Evolutionary conservation across 2,329 filamentous ascomycete genomes (phyloP), one percentile per base, ranked within the genome.

Genomic region (Xylaria sp.): DNA sequence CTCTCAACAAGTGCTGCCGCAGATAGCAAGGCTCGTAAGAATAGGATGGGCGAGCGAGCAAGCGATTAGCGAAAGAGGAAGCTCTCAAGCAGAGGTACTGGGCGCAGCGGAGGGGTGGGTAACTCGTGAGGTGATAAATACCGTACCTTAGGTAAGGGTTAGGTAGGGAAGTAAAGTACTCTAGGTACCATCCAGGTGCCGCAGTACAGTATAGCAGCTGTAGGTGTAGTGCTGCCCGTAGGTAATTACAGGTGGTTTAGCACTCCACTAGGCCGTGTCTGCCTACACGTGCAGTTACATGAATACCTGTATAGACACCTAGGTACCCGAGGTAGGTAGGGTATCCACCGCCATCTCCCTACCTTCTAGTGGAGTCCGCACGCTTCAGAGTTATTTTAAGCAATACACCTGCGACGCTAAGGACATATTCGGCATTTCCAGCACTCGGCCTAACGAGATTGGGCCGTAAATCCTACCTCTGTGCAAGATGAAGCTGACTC

Each of bases 1-100:
- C 36, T 28, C 46, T 54, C n/a, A 15, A 33, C 49, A 36, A 36
- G 25, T 64, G 61, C 51, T 68, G 33, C 41, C 57, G n/a, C 55
- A 20, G 55, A 57, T 46, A 10, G 33, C 8, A 54, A 54, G 46
- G 62, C 62, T 58, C 52, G 55, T 60, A 13, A 56, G n/a, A 66
- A 36, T 23, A 51, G 55, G 52, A 51, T 62, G 33, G 25, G 64
- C n/a, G 56, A 25, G 39, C 33, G 68, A 64, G 36, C 43, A 23
- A 71, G 69, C 57, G 63, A 69, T 68, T 71, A 66, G 69, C 71
- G 64, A 72, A 72, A 72, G 66, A 71, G 71, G 71, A 71, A 72
- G 71, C 71, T 72, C 68, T 69, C 63, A 67, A 69, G 56, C 52
- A 43, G 56, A 28, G 15, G 56, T 61, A 59, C 56, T 41, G 58